Evolutionary conservation across 306 rosid genomes (phyloP).

Genomic region (Purshia tridentata): DNA sequence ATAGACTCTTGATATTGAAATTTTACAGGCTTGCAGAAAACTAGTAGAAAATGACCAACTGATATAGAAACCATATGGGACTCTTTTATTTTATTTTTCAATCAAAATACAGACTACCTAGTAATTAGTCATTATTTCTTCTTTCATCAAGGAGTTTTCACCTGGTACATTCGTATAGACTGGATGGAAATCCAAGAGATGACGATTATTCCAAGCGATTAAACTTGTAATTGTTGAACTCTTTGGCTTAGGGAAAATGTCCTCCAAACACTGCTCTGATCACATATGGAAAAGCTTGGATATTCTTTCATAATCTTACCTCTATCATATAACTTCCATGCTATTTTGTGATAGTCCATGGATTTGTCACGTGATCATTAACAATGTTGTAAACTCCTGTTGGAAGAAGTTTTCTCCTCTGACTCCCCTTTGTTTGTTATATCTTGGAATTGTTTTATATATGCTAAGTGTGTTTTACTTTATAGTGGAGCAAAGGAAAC

Average conservation of each 20-base stretch:
- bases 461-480: conserved; percentile 8
- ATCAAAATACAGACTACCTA: not conserved
- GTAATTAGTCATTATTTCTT: not conserved
- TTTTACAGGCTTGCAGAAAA: not conserved
- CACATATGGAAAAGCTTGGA: not conserved
- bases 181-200: not conserved
- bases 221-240: not conserved
- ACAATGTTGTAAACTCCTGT: not conserved
- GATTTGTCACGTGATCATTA: not conserved
- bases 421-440: not conserved
- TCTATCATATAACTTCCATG: not conserved
- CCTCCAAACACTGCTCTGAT: not conserved
- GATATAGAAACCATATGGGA: not conserved
- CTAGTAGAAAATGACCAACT: not conserved
- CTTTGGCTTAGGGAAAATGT: not conserved
- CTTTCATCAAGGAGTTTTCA: not conserved
- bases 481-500: conserved; percentile 87
- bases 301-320: not conserved
- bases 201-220: not conserved
- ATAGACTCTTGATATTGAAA: not conserved
- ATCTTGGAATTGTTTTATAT: not conserved
- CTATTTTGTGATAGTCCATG: not conserved
- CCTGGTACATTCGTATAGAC: not conserved
- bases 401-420: not conserved
- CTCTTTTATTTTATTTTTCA: too few relatives aligned